Evolutionary conservation across 169 alveolate genomes (phyloP), one percentile per base, ranked within the genome.

Genomic region (Cystoisospora suis): DNA sequence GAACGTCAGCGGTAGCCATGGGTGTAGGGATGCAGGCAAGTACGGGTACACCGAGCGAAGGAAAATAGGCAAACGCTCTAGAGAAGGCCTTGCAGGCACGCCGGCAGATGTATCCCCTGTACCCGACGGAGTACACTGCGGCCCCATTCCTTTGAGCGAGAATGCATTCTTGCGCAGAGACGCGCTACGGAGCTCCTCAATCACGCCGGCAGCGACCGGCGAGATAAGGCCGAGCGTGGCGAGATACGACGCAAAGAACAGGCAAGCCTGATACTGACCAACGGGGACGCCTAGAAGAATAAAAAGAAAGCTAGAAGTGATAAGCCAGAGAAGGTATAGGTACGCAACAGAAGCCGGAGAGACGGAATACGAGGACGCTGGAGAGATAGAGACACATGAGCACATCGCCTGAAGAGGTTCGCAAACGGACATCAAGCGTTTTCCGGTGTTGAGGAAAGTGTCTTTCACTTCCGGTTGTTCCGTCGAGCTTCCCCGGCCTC

Each of bases 261-360:
- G 40, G 45, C 83, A 72, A 2, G 83, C 83, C 3, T 29, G 45
- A 42, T 38, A 42, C 20, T 72, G 83, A 20, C 38, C 23, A 9
- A 72, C 38, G 3, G 83, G 83, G 3, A 56, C 45, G 3, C 83
- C 83, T 20, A 72, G 83, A n/a, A 72, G 17, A 9, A 72, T 38
- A 47, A 38, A 32, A 27, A 72, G 32, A 36, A 72, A 34, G 38
- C 59, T 17, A 3, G 15, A 15, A 7, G 36, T 36, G 23, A 38
- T 34, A n/a, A 72, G 23, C 83, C 83, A 72, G 34, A 72, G 56
- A 47, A 29, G 59, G 56, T 72, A 72, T 56, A 72, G 34, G 83
- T 40, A 72, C 59, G 56, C 56, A 72, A 42, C 44, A 34, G 56
- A 3, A 27, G 45, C 47, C 2, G 56, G 83, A 38, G 27, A 72